Conservation (phyloP, 148 eudicot genomes). For the Rhododendron henanense region DNA sequence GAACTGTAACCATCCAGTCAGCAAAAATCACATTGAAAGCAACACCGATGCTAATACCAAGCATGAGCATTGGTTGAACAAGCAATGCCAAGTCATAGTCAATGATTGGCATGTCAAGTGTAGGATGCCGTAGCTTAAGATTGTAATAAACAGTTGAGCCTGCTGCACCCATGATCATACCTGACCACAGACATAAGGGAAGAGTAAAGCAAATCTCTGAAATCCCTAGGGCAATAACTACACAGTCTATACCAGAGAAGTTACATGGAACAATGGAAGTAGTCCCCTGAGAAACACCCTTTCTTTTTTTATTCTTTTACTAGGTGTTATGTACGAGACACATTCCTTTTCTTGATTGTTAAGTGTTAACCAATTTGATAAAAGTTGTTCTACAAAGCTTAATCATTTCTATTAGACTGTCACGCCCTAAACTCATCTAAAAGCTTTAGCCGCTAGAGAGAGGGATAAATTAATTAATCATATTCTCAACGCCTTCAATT, state of each 20-base stretch:
- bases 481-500: neutral
- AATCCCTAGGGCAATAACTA: neutral
- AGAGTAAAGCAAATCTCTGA: constrained; percentile 8
- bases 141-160: constrained; percentile 79
- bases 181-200: constrained; percentile 26
- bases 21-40: constrained; percentile 85
- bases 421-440: neutral
- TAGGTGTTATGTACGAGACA: neutral
- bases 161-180: constrained; percentile 97
- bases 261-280: neutral
- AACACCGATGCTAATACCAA: constrained; percentile 93
- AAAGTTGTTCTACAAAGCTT: neutral
- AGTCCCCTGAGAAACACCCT: neutral
- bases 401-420: neutral
- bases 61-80: constrained; percentile 95
- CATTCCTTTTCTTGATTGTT: neutral
- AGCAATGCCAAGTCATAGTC: constrained; percentile 94
- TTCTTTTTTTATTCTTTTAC: neutral
- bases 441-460: neutral
- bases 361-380: neutral
- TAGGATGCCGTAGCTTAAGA: constrained; percentile 83
- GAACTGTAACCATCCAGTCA: constrained; percentile 94
- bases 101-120: constrained; percentile 82
- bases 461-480: neutral
- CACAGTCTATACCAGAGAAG: neutral